phyloP scores from a whole-genome alignment of 306 rosid species.

The Gastrolobium villosum region DNA sequence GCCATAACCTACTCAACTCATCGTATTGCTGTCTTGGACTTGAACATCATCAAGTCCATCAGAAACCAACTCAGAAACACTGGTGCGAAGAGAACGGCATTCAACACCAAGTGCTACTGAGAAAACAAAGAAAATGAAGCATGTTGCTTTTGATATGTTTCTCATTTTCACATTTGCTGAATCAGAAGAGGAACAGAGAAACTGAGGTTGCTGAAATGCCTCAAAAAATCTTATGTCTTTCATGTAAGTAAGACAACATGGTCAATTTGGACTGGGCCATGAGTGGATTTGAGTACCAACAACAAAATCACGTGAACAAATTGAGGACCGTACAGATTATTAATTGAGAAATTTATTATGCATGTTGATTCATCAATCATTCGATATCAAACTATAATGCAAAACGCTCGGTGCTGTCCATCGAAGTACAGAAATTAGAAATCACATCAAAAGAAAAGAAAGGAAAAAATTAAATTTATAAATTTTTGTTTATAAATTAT shows the following conservation, averaged over 20 bases:
- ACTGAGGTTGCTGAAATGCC: neutral
- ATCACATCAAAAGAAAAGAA: no score
- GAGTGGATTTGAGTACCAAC: neutral
- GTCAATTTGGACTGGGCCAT: neutral
- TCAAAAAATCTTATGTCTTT: neutral
- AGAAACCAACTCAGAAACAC: constrained; percentile 39
- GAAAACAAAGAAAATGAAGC: constrained; percentile 37
- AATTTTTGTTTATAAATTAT: no score
- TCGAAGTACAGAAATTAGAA: no score
- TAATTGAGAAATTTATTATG: neutral
- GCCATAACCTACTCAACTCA: no score
- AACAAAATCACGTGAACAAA: constrained; percentile 8
- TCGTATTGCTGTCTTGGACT: no score
- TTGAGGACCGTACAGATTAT: constrained; percentile 18
- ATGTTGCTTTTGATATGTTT: constrained; percentile 25
- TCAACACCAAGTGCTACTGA: constrained; percentile 27
- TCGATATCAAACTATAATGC: neutral
- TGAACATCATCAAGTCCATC: constrained; percentile 49
- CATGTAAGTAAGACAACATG: neutral
- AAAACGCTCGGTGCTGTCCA: neutral
- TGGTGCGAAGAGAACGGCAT: constrained; percentile 43
- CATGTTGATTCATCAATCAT: neutral
- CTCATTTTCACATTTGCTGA: constrained; percentile 37
- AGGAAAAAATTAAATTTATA: no score
- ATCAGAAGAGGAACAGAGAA: neutral